Percentiles rank a stretch among this genome's conserved stretches.
These are phyloP conservation scores for Cetradonia linearis DNA, from an alignment of 495 filamentous ascomycete species.

Conservation along the genomic window DNA sequence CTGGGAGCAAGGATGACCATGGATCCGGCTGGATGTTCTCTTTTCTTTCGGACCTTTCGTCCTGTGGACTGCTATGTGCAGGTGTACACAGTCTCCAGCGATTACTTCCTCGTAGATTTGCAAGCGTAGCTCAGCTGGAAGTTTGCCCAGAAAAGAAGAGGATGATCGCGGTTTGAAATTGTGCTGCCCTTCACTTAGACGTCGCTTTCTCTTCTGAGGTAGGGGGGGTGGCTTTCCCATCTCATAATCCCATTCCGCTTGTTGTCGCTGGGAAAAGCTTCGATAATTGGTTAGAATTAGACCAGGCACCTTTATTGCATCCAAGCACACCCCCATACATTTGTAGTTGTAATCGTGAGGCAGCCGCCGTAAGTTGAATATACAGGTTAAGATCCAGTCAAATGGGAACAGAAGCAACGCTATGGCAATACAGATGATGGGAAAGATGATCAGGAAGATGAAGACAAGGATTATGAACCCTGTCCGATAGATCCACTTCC, in stretches of 20 bases:
- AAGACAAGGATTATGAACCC: slow-evolving; percentile 3
- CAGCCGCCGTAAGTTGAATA: not conserved
- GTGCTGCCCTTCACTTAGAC: slow-evolving; percentile 4
- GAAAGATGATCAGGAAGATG: slow-evolving; percentile 3
- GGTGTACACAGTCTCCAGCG: slow-evolving; percentile 11
- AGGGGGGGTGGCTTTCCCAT: slow-evolving; percentile 18
- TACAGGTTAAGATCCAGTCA: slow-evolving; percentile 4
- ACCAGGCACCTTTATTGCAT: slow-evolving; percentile 8
- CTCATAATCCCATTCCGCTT: slow-evolving; percentile 18
- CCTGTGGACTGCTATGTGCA: slow-evolving; percentile 11
- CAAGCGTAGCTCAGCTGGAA: slow-evolving; percentile 19
- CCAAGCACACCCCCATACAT: slow-evolving; percentile 4
- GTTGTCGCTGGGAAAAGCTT: slow-evolving; percentile 8
- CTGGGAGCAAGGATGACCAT: slow-evolving; percentile 4
- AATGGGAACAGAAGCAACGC: slow-evolving; percentile 1
- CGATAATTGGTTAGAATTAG: slow-evolving; percentile 5
- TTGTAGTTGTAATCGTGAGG: not conserved
- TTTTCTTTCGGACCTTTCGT: not conserved
- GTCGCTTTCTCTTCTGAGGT: slow-evolving; percentile 14
- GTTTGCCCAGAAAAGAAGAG: slow-evolving; percentile 13
- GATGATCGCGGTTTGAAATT: slow-evolving; percentile 6
- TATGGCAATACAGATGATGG: not conserved
- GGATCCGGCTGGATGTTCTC: not conserved
- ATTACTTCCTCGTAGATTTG: slow-evolving; percentile 20
- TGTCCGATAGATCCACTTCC: slow-evolving; percentile 5